phyloP scores from a whole-genome alignment of 2,329 filamentous ascomycete species.

The Coniosporium tulheliwenetii region DNA sequence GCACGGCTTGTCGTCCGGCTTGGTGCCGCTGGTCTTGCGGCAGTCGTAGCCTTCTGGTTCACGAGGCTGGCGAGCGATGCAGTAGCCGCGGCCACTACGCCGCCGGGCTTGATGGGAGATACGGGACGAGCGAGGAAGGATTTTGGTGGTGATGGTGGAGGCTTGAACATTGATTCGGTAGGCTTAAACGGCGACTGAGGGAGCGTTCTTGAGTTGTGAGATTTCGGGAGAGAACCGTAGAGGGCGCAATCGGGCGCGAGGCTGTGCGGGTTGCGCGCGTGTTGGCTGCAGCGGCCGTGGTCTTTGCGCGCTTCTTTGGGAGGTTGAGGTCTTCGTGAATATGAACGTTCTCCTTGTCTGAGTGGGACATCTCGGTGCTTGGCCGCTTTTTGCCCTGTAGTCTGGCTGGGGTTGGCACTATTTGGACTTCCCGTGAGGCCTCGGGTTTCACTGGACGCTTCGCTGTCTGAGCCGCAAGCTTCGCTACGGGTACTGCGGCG shows the following conservation, averaged over 20 bases:
- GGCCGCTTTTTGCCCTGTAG: not conserved
- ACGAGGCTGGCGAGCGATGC: conserved; percentile 2
- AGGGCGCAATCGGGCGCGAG: conserved; percentile 21
- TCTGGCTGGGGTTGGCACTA: too few relatives aligned
- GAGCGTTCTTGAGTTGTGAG: conserved; percentile 59
- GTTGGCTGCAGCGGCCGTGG: conserved; percentile 11
- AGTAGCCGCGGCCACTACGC: conserved; percentile 1
- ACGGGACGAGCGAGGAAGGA: conserved; percentile 41
- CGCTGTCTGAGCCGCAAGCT: not conserved
- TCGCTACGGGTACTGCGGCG: not conserved
- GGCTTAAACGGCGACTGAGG: conserved; percentile 43
- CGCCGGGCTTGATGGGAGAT: conserved; percentile 33
- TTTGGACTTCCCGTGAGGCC: conserved; percentile 5
- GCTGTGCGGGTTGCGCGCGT: conserved; percentile 15
- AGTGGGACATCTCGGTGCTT: conserved; percentile 46
- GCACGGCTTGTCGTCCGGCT: too few relatives aligned
- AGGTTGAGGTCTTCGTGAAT: conserved; percentile 34
- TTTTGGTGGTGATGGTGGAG: conserved; percentile 35
- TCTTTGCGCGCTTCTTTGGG: conserved; percentile 48
- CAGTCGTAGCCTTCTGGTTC: conserved; percentile 28
- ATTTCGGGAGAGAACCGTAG: conserved; percentile 63
- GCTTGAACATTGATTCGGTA: conserved; percentile 37
- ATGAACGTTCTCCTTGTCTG: conserved; percentile 65
- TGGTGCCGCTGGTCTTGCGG: conserved; percentile 35
- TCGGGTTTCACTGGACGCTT: conserved; percentile 1